These are phyloP conservation scores for Hypoxylon sp. DNA, from an alignment of 2,329 filamentous ascomycete genomes.

Conservation along the genomic window DNA sequence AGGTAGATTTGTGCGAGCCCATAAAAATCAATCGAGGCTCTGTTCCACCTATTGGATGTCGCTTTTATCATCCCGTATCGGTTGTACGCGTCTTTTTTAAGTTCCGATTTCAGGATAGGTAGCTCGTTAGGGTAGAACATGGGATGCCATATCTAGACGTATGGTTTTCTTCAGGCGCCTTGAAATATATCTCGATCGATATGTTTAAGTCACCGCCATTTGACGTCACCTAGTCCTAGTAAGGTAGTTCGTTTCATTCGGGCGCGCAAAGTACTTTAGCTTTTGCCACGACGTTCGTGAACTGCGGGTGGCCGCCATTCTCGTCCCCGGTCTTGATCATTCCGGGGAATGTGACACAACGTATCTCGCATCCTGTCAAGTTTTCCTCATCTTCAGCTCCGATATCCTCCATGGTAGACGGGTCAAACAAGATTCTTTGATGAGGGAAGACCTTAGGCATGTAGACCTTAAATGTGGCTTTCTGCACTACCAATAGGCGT, in stretches of 20 bases:
- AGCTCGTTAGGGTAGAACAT: constrained; percentile 27
- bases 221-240: constrained; percentile 22
- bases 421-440: constrained; percentile 70
- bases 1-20: constrained; percentile 9
- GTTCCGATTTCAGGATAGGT: constrained; percentile 37
- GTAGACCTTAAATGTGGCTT: constrained; percentile 68
- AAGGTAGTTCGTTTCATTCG: constrained; percentile 55
- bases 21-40: constrained; percentile 16
- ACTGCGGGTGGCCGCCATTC: constrained; percentile 72
- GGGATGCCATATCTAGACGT: constrained; percentile 35
- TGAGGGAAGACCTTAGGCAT: constrained; percentile 70
- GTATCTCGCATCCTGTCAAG: constrained; percentile 67
- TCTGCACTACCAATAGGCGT: constrained; percentile 70
- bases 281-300: constrained; percentile 75
- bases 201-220: constrained; percentile 47
- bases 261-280: constrained; percentile 74
- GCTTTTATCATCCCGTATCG: constrained; percentile 22
- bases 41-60: constrained; percentile 29
- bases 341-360: constrained; percentile 75
- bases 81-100: constrained; percentile 25
- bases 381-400: constrained; percentile 73
- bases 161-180: constrained; percentile 19
- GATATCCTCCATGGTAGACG: constrained; percentile 75
- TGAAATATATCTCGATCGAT: constrained; percentile 35
- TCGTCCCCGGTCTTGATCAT: constrained; percentile 76